Conservation (phyloP, 768 basidiomycete species). For the Boletus fagicola region DNA sequence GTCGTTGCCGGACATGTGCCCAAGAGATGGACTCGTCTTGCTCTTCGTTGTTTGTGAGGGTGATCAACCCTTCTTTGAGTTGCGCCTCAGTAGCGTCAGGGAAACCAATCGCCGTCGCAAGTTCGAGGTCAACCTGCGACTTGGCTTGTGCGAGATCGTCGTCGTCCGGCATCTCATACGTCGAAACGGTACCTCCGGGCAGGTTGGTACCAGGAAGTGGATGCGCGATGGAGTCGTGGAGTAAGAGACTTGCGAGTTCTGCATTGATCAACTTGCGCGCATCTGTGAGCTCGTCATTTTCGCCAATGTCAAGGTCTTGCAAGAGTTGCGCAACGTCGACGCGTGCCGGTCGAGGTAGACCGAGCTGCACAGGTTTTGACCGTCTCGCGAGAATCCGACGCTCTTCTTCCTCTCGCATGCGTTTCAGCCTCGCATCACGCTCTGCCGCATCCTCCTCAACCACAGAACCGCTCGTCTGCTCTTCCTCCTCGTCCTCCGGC, state of each 20-base stretch:
- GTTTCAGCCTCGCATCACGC: constrained; percentile 72
- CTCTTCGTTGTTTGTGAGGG: constrained; percentile 60
- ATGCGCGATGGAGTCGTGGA: constrained; percentile 84
- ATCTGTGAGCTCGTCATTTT: constrained; percentile 43
- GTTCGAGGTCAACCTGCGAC: constrained; percentile 70
- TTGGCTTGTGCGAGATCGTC: constrained; percentile 70
- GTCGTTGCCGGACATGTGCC: constrained; percentile 44
- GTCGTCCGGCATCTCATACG: constrained; percentile 75
- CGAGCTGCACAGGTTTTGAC: constrained; percentile 76
- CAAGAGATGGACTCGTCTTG: constrained; percentile 64
- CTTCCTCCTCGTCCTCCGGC: constrained; percentile 79
- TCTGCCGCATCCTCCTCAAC: constrained; percentile 89
- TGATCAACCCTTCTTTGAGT: constrained; percentile 71
- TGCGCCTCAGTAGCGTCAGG: constrained; percentile 79
- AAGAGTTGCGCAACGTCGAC: constrained; percentile 71
- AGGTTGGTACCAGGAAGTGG: constrained; percentile 85
- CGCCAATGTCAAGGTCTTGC: constrained; percentile 52
- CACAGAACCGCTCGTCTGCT: constrained; percentile 21
- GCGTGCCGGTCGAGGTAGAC: constrained; percentile 82
- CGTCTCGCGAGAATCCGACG: constrained; percentile 76
- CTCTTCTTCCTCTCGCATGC: constrained; percentile 73
- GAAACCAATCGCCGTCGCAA: constrained; percentile 79
- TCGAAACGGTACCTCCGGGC: constrained; percentile 68
- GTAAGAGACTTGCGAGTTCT: constrained; percentile 76
- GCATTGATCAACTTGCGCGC: constrained; percentile 67